Evolutionary conservation across 257 asterid species (phyloP).

Genomic region (Solanum chmielewskii): DNA sequence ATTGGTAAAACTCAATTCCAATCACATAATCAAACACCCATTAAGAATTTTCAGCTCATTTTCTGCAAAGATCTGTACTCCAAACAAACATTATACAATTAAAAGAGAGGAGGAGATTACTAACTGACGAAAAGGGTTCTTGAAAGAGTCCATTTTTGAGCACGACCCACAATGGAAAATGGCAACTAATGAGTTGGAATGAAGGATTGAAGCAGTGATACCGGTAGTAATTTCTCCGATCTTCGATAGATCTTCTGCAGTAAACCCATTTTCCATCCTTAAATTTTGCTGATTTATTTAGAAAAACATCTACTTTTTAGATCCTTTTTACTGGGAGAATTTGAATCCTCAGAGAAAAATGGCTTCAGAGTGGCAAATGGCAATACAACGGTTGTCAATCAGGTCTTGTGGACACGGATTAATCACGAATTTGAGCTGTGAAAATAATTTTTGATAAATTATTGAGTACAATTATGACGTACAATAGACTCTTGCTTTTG

Average conservation of each 20-base stretch:
- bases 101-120: constrained; percentile 12
- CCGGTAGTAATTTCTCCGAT: constrained; percentile 95
- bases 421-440: no score
- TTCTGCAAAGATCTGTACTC: not conserved
- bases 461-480: no score
- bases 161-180: constrained; percentile 89
- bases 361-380: not conserved
- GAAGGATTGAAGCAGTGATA: constrained; percentile 78
- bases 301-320: not conserved
- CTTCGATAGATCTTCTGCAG: constrained; percentile 71
- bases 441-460: no score
- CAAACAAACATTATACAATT: not conserved
- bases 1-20: not conserved
- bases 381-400: not conserved
- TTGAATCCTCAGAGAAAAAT: not conserved
- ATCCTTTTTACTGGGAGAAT: not conserved
- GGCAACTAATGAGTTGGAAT: constrained; percentile 99
- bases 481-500: not conserved
- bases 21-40: not conserved
- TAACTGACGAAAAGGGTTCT: constrained; percentile 88
- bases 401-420: not conserved
- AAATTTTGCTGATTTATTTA: not conserved
- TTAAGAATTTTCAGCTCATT: not conserved
- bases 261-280: constrained; percentile 28
- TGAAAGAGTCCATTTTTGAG: constrained; percentile 97